Base-by-base conservation (phyloP, 108 stramenopile species). In the Cylindrotheca closterium region DNA sequence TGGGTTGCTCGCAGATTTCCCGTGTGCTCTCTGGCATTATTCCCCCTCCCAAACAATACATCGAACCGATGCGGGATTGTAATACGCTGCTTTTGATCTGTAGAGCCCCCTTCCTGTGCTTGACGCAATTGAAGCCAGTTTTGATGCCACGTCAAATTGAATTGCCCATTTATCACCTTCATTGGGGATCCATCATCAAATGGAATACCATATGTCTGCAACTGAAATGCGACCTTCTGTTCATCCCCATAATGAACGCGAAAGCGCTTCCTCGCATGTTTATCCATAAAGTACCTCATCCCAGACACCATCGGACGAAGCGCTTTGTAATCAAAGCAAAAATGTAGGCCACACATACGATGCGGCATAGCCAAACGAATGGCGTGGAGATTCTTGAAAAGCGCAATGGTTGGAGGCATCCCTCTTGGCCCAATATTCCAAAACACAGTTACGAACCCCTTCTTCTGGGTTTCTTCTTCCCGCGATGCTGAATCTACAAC, bases 171-270 rank as follows among this genome's bases (percentile, higher is more conserved):
- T n/a, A n/a, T n/a, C 47, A 30, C 30, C 31, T 56, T 27, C 15
- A 72, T 25, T 0, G 30, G 29, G 4, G 15, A 31, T 25, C 5
- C 27, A 10, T 63, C 49, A 12, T 52, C 42, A n/a, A n/a, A n/a
- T 1, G 62, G 71, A 27, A 72, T 72, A 18, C 71, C 71, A 51
- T 52, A 72, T 21, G 71, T 72, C 31, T 72, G 61, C 3, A 72
- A 57, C 45, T 63, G 21, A 52, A 72, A 72, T 4, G 27, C 34
- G 10, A 65, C 51, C 8, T 72, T 57, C 17, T 57, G 26, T 21
- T 47, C 47, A 0, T 30, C 45, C 4, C 63, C 63, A 54, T 22
- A 60, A 51, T 72, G 71, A n/a, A 45, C 45, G 8, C 71, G 62
- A 3, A 63, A 50, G 18, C 56, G 62, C 3, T 27, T 25, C n/a